Evolutionary conservation across 2,329 filamentous ascomycete genomes (phyloP).

Genomic region (Aspergillus floridensis): DNA sequence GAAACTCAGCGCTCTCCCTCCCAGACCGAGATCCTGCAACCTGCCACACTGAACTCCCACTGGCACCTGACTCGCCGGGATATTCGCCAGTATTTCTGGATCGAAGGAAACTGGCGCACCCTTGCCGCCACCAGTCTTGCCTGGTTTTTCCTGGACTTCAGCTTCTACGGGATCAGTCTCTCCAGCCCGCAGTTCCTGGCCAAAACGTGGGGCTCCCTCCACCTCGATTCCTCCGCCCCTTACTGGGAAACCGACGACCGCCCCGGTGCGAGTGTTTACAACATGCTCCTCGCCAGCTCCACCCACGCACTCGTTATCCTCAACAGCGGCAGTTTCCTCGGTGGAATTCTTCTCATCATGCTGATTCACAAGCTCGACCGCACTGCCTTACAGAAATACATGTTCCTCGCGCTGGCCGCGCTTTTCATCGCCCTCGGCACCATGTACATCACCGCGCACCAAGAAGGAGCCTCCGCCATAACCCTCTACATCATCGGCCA

Average conservation of each 20-base stretch:
- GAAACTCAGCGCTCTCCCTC: slow-evolving; percentile 16
- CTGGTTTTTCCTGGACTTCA: slow-evolving; percentile 58
- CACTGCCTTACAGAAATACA: slow-evolving; percentile 44
- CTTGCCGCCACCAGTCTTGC: slow-evolving; percentile 48
- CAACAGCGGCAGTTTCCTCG: slow-evolving; percentile 44
- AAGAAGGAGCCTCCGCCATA: slow-evolving; percentile 37
- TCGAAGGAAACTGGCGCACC: slow-evolving; percentile 43
- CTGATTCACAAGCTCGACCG: slow-evolving; percentile 42
- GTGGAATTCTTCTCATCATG: slow-evolving; percentile 42
- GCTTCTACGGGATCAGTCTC: slow-evolving; percentile 57
- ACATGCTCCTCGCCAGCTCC: slow-evolving; percentile 41
- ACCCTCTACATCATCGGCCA: slow-evolving; percentile 47
- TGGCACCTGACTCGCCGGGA: slow-evolving; percentile 40
- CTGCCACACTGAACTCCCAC: slow-evolving; percentile 42
- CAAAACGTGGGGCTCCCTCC: slow-evolving; percentile 40
- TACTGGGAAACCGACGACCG: slow-evolving; percentile 37
- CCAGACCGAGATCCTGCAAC: slow-evolving; percentile 28
- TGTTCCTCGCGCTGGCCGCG: slow-evolving; percentile 43
- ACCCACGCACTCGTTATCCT: slow-evolving; percentile 41
- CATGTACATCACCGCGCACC: slow-evolving; percentile 41
- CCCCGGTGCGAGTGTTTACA: slow-evolving; percentile 43
- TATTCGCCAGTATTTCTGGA: slow-evolving; percentile 44
- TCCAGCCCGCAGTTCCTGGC: slow-evolving; percentile 43
- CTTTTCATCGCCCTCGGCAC: slow-evolving; percentile 45
- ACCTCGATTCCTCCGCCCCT: slow-evolving; percentile 29